Evolutionary conservation across 805 yeast species (phyloP).

Genomic region (Pichia nanzhaoensis): DNA sequence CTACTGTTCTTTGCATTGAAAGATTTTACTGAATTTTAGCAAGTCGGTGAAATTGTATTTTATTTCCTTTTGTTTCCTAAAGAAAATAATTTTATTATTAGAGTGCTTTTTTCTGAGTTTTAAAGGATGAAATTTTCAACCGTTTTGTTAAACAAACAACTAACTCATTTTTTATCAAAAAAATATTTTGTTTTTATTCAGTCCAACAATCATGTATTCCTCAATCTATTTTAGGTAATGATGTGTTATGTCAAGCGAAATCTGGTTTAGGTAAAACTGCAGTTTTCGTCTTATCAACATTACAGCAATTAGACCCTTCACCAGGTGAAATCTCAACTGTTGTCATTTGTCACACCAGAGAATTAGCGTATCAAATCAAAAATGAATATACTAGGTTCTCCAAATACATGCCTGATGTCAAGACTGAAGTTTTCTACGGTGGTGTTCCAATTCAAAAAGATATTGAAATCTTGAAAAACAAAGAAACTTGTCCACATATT

Average conservation of each 20-base stretch:
- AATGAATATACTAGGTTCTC: slow-evolving; percentile 97
- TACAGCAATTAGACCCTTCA: slow-evolving; percentile 95
- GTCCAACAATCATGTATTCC: slow-evolving; percentile 99
- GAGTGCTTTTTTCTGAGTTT: no score
- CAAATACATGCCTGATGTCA: slow-evolving; percentile 96
- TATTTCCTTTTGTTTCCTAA: no score
- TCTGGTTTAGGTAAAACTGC: slow-evolving; percentile 99
- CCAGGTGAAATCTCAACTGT: slow-evolving; percentile 94
- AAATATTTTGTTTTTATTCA: slow-evolving; percentile 21
- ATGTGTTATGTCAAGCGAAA: slow-evolving; percentile 97
- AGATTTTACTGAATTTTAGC: neutral
- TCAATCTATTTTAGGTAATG: slow-evolving; percentile 95
- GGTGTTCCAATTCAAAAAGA: slow-evolving; percentile 86
- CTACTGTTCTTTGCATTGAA: neutral
- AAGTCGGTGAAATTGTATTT: no score
- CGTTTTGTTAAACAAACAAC: neutral
- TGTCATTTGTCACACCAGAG: slow-evolving; percentile 97
- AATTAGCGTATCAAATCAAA: slow-evolving; percentile 95
- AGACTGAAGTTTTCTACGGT: slow-evolving; percentile 95
- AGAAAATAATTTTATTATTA: no score
- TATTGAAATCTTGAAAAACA: slow-evolving; percentile 79
- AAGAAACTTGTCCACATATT: slow-evolving; percentile 93
- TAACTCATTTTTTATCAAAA: neutral
- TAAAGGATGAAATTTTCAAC: no score
- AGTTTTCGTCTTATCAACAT: slow-evolving; percentile 89